A percentile compares a stretch with the other conserved stretches of the same genome.
phyloP scores from a whole-genome alignment of 805 yeast species.

The Cyberlindnera americana region DNA sequence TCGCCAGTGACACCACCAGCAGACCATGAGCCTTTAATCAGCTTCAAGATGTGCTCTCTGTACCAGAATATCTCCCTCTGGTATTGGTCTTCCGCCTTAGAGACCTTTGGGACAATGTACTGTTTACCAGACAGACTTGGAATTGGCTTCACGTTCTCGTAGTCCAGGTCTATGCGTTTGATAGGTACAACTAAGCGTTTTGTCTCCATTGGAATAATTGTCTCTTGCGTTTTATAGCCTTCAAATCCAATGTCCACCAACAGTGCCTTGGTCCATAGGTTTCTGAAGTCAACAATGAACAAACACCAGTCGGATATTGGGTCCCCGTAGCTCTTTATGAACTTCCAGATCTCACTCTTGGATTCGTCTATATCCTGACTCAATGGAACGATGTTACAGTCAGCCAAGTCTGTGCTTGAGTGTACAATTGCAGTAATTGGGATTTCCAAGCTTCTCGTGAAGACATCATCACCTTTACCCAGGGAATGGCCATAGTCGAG shows the following conservation, averaged over 20 bases:
- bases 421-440: slow-evolving; percentile 70
- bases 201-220: slow-evolving; percentile 42
- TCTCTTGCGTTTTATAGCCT: slow-evolving; percentile 21
- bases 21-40: slow-evolving; percentile 66
- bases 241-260: slow-evolving; percentile 33
- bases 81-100: slow-evolving; percentile 52
- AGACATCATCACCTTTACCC: slow-evolving; percentile 31
- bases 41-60: slow-evolving; percentile 57
- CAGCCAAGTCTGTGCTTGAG: slow-evolving; percentile 69
- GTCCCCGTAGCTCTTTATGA: slow-evolving; percentile 16
- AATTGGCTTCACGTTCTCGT: slow-evolving; percentile 48
- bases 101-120: slow-evolving; percentile 48
- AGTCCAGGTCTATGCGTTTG: slow-evolving; percentile 44
- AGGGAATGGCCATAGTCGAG: slow-evolving; percentile 57
- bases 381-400: slow-evolving; percentile 70
- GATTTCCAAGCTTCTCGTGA: slow-evolving; percentile 56
- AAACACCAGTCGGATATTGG: slow-evolving; percentile 50
- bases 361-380: slow-evolving; percentile 28
- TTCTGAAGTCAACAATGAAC: slow-evolving; percentile 71
- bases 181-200: slow-evolving; percentile 71
- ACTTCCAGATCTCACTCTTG: slow-evolving; percentile 27
- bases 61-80: slow-evolving; percentile 79
- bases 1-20: slow-evolving; percentile 46
- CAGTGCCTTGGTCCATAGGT: slow-evolving; percentile 68
- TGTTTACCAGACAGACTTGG: slow-evolving; percentile 74